Evolutionary conservation across 2,329 filamentous ascomycete genomes (phyloP), one percentile per base, ranked within the genome.

Genomic region (Emmonsiellopsis sp.): DNA sequence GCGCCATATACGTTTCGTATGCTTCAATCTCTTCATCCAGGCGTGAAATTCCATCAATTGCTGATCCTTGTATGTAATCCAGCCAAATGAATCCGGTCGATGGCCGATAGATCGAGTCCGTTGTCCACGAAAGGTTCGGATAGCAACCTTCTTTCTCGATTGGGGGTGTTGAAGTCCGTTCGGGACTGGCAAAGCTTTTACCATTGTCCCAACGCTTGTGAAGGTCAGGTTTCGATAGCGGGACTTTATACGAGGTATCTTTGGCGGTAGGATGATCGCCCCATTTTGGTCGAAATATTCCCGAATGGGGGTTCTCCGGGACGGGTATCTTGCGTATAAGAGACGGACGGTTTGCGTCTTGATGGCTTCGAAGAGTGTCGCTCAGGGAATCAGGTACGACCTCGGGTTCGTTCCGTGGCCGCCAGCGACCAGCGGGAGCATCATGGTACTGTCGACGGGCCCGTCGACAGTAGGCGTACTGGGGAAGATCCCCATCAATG

Each of bases 21-120:
- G 70, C 70, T 35, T 59, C 57, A 40, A 81, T 72, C 62, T 81
- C 78, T n/a, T 63, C 65, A 53, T 66, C 61, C n/a, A 77, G 62
- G 13, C 65, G 60, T 16, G 63, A 55, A 3, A 62, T 45, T 10
- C 64, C 64, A 58, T 66, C 58, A 2, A 32, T 9, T 20, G 51
- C 51, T 10, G 53, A 47, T 11, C 45, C 37, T 37, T 48, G 50
- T 13, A 68, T n/a, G 43, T 62, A 53, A 13, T 58, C 57, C 50
- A 72, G 55, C 71, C 71, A 74, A 20, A 67, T 68, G 9, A 48
- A 57, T 42, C 34, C 20, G 20, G 11, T 38, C 7, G 35, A 40
- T 7, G 9, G 46, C n/a, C 11, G 6, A 11, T 68, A 62, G 30
- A 53, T 53, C 20, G 15, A 10, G 26, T 38, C 46, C 7, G 8